Evolutionary conservation across 202 grass and related monocot genomes (phyloP), one percentile per base, ranked within the genome.

Genomic region (Setaria italica): DNA sequence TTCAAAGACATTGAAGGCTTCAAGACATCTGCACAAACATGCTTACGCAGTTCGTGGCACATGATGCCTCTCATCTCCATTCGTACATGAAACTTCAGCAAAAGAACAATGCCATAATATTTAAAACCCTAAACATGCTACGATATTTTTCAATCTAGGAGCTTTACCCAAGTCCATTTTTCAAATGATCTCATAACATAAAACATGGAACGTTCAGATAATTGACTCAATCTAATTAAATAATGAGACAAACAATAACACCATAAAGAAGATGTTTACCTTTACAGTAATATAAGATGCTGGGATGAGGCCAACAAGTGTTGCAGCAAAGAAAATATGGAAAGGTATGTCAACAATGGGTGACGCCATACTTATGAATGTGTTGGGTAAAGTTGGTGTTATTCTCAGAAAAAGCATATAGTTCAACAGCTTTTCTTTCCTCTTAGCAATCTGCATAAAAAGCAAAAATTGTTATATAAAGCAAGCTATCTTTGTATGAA

Each of bases 321-420:
- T 99, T 32, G 96, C 96, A 85, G 91, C 71, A 82, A 99, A 95
- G 88, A 99, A 99, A 96, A 92, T 89, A 86, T 92, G 91, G 87
- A 99, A 99, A 76, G 96, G 96, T 86, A 99, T 94, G 73, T 99
- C 93, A 71, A 99, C 93, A 88, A 99, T 99, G 11, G 96, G 91
- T 75, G 96, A 99, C 6, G 96, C 96, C 96, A 99, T 90, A 91
- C 91, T 99, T 85, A 99, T 99, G 65, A 99, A 99, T 42, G 96
- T 99, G 85, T 99, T 99, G 60, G 96, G 96, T 74, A 99, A 80
- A 35, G 96, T 92, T 81, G 96, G 96, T 73, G 96, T 99, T 91
- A 99, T 99, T 91, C 96, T 92, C 55, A 98, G 76, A 85, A 98
- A 98, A 86, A 98, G 91, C 96, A 98, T 94, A 85, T 99, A 99